Conservation (phyloP, 805 yeast species). For the Torulaspora delbrueckii region DNA sequence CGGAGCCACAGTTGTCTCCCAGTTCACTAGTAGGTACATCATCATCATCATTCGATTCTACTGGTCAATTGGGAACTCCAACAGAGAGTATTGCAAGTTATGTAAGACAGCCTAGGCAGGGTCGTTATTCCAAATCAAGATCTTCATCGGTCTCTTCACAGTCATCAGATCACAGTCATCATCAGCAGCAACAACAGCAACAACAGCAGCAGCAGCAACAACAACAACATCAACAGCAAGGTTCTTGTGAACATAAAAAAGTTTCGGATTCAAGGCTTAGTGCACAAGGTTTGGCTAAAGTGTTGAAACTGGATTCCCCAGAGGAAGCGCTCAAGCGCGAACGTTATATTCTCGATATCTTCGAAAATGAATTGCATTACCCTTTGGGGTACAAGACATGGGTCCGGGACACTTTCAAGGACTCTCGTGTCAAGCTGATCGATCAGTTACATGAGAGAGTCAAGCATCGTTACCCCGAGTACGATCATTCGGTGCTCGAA, state of each 20-base stretch:
- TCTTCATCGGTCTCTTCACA: constrained; percentile 5
- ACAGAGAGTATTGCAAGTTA: constrained; percentile 1
- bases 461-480: constrained; percentile 44
- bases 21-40: background rate
- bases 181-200: background rate
- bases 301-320: constrained; percentile 45
- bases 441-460: constrained; percentile 46
- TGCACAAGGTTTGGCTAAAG: constrained; percentile 49
- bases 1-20: constrained; percentile 5
- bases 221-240: background rate
- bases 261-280: constrained; percentile 54
- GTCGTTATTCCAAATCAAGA: constrained; percentile 9
- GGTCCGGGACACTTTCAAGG: constrained; percentile 69
- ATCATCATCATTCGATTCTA: constrained; percentile 3
- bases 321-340: constrained; percentile 56
- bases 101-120: constrained; percentile 13
- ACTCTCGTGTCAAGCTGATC: constrained; percentile 49
- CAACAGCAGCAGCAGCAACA: constrained; percentile 3
- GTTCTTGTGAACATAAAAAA: constrained; percentile 16
- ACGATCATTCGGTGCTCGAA: constrained; percentile 53
- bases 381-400: constrained; percentile 75
- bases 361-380: constrained; percentile 58
- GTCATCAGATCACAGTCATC: constrained; percentile 4
- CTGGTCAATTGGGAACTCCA: constrained; percentile 3
- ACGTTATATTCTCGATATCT: constrained; percentile 46